phyloP scores from a whole-genome alignment of 176 grass and related monocot species.

The Avena eriantha region DNA sequence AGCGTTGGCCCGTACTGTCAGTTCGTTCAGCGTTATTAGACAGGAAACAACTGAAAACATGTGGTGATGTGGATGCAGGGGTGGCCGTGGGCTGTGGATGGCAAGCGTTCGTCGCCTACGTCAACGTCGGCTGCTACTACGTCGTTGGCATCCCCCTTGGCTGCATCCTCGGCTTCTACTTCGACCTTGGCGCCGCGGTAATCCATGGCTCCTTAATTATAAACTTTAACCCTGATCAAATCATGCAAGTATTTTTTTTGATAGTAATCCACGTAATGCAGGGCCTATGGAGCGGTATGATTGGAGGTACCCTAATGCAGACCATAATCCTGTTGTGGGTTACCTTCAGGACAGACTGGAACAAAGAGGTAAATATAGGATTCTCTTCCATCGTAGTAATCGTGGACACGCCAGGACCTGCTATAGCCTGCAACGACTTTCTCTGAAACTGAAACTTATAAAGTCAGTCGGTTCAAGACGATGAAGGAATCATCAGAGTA shows the following conservation, averaged over 20 bases:
- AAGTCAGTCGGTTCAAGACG: neutral
- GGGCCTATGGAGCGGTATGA: slow-evolving; percentile 44
- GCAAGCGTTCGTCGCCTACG: slow-evolving; percentile 60
- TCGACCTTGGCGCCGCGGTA: neutral
- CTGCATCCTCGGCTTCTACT: neutral
- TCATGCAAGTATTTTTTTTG: neutral
- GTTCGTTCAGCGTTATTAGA: neutral
- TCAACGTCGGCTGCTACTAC: slow-evolving; percentile 62
- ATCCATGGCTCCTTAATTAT: neutral
- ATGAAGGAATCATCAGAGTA: too few relatives aligned
- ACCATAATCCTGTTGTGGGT: slow-evolving; percentile 46
- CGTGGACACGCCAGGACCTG: neutral
- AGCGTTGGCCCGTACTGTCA: too few relatives aligned
- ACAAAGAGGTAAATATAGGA: slow-evolving; percentile 39
- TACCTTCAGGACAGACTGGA: slow-evolving; percentile 49
- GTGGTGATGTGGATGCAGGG: neutral
- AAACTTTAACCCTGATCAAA: neutral
- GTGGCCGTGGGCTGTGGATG: slow-evolving; percentile 57
- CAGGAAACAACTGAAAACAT: neutral
- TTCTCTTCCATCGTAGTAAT: neutral
- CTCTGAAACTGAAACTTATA: neutral
- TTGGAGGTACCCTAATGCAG: slow-evolving; percentile 42
- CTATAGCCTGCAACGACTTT: neutral
- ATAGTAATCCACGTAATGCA: neutral
- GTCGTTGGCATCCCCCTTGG: slow-evolving; percentile 39